Conservation (phyloP, 768 basidiomycete species). For the Termitomyces sp. region DNA sequence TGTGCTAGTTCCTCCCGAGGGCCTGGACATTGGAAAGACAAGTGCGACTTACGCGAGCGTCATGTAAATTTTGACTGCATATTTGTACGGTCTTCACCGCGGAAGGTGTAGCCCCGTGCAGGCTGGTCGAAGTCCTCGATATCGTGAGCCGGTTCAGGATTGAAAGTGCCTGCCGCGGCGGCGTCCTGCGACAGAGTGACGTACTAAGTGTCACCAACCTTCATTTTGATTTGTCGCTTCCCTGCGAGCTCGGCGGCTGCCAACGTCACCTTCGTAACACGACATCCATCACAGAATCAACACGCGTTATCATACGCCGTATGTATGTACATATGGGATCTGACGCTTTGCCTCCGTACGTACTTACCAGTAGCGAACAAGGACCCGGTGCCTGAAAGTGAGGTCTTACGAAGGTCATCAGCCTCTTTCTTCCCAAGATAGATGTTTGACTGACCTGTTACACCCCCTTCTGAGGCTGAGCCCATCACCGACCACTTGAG, state of each 20-base stretch:
- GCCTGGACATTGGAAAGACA: conserved; percentile 52
- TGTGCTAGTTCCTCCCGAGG: conserved; percentile 54
- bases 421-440: not conserved
- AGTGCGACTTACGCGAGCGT: conserved; percentile 39
- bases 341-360: conserved; percentile 52
- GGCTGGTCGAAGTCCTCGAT: conserved; percentile 50
- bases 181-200: conserved; percentile 52
- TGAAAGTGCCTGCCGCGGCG: conserved; percentile 52
- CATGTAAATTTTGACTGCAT: conserved; percentile 60
- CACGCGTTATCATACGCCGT: conserved; percentile 83
- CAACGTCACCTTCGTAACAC: conserved; percentile 13
- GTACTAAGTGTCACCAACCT: conserved; percentile 59
- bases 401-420: conserved; percentile 43
- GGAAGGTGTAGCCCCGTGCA: conserved; percentile 61
- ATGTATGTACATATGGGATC: no score
- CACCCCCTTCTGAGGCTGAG: conserved; percentile 64
- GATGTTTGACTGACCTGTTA: conserved; percentile 51
- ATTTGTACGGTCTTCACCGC: conserved; percentile 43
- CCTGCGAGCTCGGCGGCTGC: conserved; percentile 31
- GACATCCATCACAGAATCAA: conserved; percentile 15
- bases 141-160: conserved; percentile 34
- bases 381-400: conserved; percentile 63
- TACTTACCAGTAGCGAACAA: conserved; percentile 68
- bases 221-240: conserved; percentile 36
- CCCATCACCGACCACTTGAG: conserved; percentile 79